phyloP scores from a whole-genome alignment of 2,329 filamentous ascomycete genomes.

The Beauveria sp. region DNA sequence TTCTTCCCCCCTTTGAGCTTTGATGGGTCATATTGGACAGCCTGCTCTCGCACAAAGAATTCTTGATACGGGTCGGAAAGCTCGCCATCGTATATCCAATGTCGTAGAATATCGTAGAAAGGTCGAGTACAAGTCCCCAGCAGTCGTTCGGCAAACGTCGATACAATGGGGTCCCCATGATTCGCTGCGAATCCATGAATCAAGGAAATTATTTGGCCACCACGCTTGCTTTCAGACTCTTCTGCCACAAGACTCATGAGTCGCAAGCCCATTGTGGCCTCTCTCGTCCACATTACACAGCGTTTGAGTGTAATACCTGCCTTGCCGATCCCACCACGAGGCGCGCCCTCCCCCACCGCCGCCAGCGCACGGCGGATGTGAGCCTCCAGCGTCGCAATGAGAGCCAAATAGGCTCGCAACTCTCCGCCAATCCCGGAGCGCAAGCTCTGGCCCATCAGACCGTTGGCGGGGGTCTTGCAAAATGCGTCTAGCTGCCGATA shows the following conservation, averaged over 20 bases:
- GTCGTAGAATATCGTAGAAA: conserved; percentile 91
- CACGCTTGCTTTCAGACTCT: conserved; percentile 73
- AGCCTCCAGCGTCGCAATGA: conserved; percentile 86
- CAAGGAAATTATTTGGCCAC: conserved; percentile 85
- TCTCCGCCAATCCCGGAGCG: conserved; percentile 79
- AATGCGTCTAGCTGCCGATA: conserved; percentile 77
- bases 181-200: conserved; percentile 91
- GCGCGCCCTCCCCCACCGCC: conserved; percentile 60
- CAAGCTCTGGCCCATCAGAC: conserved; percentile 86
- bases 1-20: conserved; percentile 65
- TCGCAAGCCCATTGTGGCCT: conserved; percentile 90
- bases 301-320: conserved; percentile 89
- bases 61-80: conserved; percentile 92
- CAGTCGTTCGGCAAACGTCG: conserved; percentile 83
- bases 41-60: conserved; percentile 88
- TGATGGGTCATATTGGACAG: conserved; percentile 39
- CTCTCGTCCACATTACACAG: conserved; percentile 94
- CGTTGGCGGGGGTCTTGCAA: conserved; percentile 71
- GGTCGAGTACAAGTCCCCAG: conserved; percentile 81
- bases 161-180: conserved; percentile 91
- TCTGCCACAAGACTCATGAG: conserved; percentile 93
- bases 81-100: conserved; percentile 98
- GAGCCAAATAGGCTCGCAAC: conserved; percentile 77
- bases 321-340: conserved; percentile 67
- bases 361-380: conserved; percentile 81